Base-by-base conservation (phyloP, 2,329 filamentous ascomycete species). In the Aspergillus pseudoglaucus region DNA sequence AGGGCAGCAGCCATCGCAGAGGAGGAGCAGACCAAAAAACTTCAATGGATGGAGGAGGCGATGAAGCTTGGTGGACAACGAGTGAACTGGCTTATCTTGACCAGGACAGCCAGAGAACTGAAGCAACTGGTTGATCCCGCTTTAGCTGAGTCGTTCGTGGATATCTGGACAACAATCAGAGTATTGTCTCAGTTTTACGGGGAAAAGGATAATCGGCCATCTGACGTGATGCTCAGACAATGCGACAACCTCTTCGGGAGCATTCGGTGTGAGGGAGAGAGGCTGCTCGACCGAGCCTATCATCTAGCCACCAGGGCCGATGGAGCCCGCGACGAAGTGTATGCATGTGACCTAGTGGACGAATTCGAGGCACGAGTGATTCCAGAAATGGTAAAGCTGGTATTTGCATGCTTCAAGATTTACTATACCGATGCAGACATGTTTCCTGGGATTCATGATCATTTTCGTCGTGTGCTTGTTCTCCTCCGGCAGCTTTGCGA, bases 41-140 rank as follows among this genome's bases (percentile, higher is more conserved):
- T 33, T n/a, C 17, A 20, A 33, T 32, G 27, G 27, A 44, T 62
- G 44, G 48, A 53, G 42, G 44, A 54, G 30, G 60, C 58, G 1
- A 50, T 49, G 8, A 25, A 53, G 15, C 32, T 59, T 4, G 52
- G 55, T 18, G 46, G 46, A 1, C 61, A 63, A 42, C 40, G 47
- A 37, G 46, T 51, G 1, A 52, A 53, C 17, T 66, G 63, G 64
- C 43, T 52, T 4, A 41, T 9, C 3, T 22, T 62, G 22, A 43
- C 53, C 20, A 18, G 39, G 4, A 46, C 42, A 14, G 50, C 52
- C 10, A 47, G 33, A 18, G 22, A 20, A 8, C 44, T 53, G 41
- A 45, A 44, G 22, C 14, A 41, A 35, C 40, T 9, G 17, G 25
- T 23, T 22, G 44, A 35, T 3, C 27, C 38, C 22, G 23, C 38